These are phyloP conservation scores for Sungouiella thailandica DNA, from an alignment of 805 yeast species.

Conservation along the genomic window DNA sequence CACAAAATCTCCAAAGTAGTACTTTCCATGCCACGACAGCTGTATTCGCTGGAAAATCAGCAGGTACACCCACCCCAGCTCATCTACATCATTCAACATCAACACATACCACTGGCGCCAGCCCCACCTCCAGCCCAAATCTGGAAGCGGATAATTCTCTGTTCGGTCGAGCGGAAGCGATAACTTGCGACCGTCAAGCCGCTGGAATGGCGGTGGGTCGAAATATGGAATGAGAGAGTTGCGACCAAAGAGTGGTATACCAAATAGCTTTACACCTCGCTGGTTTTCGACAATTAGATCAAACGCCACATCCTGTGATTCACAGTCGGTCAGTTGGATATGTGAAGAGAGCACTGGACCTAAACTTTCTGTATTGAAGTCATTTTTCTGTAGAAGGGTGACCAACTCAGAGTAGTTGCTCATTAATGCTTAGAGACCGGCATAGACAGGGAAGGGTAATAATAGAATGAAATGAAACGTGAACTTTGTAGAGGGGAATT, in stretches of 20 bases:
- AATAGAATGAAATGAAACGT: too few species aligned
- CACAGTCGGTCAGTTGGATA: neutral
- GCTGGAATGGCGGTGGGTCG: slow-evolving; percentile 49
- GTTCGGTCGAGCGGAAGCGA: slow-evolving; percentile 20
- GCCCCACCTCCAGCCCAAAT: slow-evolving; percentile 58
- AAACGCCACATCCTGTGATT: slow-evolving; percentile 12
- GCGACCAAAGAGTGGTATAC: slow-evolving; percentile 45
- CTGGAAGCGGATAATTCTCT: slow-evolving; percentile 46
- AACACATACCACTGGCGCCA: slow-evolving; percentile 73
- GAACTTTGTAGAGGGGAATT: too few species aligned
- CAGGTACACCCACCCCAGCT: slow-evolving; percentile 80
- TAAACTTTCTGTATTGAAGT: slow-evolving; percentile 6
- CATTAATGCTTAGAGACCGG: neutral
- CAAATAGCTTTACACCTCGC: slow-evolving; percentile 48
- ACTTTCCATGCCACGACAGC: slow-evolving; percentile 61
- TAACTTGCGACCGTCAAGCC: slow-evolving; percentile 36
- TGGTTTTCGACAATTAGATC: slow-evolving; percentile 52
- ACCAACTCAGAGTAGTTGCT: slow-evolving; percentile 2
- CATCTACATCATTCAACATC: slow-evolving; percentile 69
- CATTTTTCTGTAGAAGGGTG: slow-evolving; percentile 5
- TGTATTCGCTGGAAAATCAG: slow-evolving; percentile 41
- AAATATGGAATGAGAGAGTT: slow-evolving; percentile 43
- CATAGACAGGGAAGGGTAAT: too few species aligned
- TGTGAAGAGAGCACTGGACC: slow-evolving; percentile 1
- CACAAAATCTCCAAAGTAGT: slow-evolving; percentile 54